phyloP scores from a whole-genome alignment of 805 yeast genomes.

The Saturnispora hagleri region DNA sequence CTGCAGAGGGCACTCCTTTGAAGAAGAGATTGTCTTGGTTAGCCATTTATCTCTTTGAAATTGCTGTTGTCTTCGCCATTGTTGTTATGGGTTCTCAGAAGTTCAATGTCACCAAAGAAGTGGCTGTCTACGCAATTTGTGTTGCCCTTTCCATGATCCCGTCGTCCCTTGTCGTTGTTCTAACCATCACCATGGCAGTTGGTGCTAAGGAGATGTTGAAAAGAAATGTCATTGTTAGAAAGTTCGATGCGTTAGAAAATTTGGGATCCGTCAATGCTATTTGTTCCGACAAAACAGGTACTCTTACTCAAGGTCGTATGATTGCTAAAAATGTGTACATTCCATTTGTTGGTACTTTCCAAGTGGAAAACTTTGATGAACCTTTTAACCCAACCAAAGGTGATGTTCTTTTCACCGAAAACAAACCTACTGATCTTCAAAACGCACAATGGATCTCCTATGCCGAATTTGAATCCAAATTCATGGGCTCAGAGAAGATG shows the following conservation, averaged over 20 bases:
- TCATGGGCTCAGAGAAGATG: slow-evolving; percentile 14
- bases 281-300: slow-evolving; percentile 79
- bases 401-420: slow-evolving; percentile 28
- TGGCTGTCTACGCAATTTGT: slow-evolving; percentile 83
- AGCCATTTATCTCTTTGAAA: slow-evolving; percentile 59
- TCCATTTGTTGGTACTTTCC: slow-evolving; percentile 50
- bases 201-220: slow-evolving; percentile 68
- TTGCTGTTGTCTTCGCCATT: slow-evolving; percentile 81
- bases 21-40: slow-evolving; percentile 67
- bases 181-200: slow-evolving; percentile 80
- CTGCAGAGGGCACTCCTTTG: slow-evolving; percentile 72
- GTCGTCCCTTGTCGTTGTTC: slow-evolving; percentile 67
- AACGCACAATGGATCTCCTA: slow-evolving; percentile 31
- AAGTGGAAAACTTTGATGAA: slow-evolving; percentile 45
- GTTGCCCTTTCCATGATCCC: slow-evolving; percentile 79
- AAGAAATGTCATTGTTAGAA: slow-evolving; percentile 64
- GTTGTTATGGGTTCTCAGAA: slow-evolving; percentile 81
- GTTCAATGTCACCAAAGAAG: slow-evolving; percentile 65
- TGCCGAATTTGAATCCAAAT: slow-evolving; percentile 14
- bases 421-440: slow-evolving; percentile 30
- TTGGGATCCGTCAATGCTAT: slow-evolving; percentile 72
- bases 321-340: slow-evolving; percentile 62
- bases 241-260: slow-evolving; percentile 69
- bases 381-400: slow-evolving; percentile 62
- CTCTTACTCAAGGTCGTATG: slow-evolving; percentile 76